These are phyloP conservation scores for Fusarium robinianum DNA, from an alignment of 2,329 filamentous ascomycete genomes.

Conservation along the genomic window DNA sequence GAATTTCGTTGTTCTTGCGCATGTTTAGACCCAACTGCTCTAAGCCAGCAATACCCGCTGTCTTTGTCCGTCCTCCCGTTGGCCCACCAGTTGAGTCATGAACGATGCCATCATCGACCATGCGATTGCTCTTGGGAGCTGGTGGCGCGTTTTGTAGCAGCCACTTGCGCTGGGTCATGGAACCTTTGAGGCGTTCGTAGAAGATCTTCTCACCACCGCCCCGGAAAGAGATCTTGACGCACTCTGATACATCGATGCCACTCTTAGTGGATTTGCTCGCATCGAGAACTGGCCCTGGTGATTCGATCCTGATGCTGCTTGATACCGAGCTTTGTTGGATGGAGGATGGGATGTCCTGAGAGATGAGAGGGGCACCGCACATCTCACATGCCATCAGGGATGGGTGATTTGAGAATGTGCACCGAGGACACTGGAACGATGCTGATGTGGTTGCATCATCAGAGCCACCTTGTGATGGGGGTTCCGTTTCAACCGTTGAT, in stretches of 20 bases:
- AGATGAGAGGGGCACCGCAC: conserved; percentile 76
- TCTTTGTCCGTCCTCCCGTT: conserved; percentile 52
- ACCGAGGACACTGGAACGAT: conserved; percentile 75
- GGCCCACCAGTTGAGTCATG: conserved; percentile 31
- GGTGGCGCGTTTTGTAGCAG: conserved; percentile 87
- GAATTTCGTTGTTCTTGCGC: conserved; percentile 88
- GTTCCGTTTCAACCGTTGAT: too few relatives aligned
- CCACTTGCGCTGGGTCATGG: conserved; percentile 94
- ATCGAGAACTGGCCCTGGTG: conserved; percentile 73
- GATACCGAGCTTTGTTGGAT: conserved; percentile 44
- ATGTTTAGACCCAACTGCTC: conserved; percentile 84
- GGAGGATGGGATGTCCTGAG: conserved; percentile 50
- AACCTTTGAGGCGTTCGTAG: conserved; percentile 82
- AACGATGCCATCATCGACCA: conserved; percentile 43
- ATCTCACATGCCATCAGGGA: conserved; percentile 87
- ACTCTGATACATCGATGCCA: conserved; percentile 65
- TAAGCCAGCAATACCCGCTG: conserved; percentile 87
- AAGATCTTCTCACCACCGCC: conserved; percentile 88
- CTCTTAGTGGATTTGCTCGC: conserved; percentile 37
- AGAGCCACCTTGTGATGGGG: conserved; percentile 3
- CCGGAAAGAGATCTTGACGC: conserved; percentile 90
- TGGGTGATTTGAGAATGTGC: conserved; percentile 92
- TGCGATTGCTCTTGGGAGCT: conserved; percentile 66
- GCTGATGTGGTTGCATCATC: conserved; percentile 31
- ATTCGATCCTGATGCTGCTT: conserved; percentile 62